A percentile compares a stretch with the other conserved stretches of the same genome.
Conservation (phyloP, 257 asterid genomes). For the Jacaranda copaia region DNA sequence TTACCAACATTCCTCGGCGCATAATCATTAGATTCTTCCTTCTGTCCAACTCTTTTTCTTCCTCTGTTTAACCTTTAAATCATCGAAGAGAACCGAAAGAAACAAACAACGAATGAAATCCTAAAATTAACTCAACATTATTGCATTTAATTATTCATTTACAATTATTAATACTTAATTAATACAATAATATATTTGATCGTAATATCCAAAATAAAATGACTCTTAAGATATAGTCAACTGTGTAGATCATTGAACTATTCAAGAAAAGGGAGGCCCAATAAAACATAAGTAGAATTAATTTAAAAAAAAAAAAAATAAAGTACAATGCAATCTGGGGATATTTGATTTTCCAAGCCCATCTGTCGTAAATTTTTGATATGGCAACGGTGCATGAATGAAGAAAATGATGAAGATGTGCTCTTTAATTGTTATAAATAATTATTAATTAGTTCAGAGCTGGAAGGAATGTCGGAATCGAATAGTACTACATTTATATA, state of each 20-base stretch:
- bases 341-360: slow-evolving; percentile 1
- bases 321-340: background rate
- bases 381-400: background rate
- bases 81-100: background rate
- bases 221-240: too few relatives aligned
- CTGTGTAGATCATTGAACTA: too few relatives aligned
- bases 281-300: background rate
- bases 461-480: slow-evolving; percentile 12
- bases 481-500: background rate
- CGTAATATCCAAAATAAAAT: too few relatives aligned
- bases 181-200: too few relatives aligned
- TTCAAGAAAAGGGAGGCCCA: too few relatives aligned
- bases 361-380: slow-evolving; percentile 1
- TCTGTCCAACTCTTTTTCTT: slow-evolving; percentile 21
- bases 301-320: background rate
- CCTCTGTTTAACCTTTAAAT: slow-evolving; percentile 20
- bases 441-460: background rate
- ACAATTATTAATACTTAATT: too few relatives aligned
- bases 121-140: too few relatives aligned
- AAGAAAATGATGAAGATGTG: background rate
- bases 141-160: too few relatives aligned
- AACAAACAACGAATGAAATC: too few relatives aligned
- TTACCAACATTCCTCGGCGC: slow-evolving; percentile 5
- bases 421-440: background rate
- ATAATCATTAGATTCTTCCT: slow-evolving; percentile 21